Percentiles rank a stretch among this genome's conserved stretches.
Evolutionary conservation across 2,329 filamentous ascomycete species (phyloP).

Genomic region (Microdochium paspali): DNA sequence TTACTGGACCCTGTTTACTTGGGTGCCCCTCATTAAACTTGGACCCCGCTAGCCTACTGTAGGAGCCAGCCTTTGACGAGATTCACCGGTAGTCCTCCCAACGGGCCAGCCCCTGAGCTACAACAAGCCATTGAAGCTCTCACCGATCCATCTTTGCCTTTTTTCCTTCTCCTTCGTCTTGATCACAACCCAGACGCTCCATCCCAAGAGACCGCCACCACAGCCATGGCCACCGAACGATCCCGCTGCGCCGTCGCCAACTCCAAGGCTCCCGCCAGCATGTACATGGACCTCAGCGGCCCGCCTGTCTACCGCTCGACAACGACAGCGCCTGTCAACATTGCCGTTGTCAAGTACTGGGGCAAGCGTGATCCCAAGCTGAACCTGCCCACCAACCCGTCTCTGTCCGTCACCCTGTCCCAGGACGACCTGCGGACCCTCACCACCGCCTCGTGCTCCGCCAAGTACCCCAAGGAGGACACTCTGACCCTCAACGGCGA

Average conservation of each 20-base stretch:
- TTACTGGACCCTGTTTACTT: background rate
- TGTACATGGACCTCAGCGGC: slow-evolving; percentile 1
- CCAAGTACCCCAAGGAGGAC: slow-evolving; percentile 55
- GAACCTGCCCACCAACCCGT: slow-evolving; percentile 97
- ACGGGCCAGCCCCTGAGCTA: background rate
- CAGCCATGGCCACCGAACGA: background rate
- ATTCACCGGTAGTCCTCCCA: background rate
- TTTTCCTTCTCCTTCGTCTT: no score
- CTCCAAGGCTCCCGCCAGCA: background rate
- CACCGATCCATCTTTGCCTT: no score
- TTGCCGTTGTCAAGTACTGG: slow-evolving; percentile 99
- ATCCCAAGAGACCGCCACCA: background rate
- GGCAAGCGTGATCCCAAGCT: slow-evolving; percentile 90
- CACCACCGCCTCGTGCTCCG: slow-evolving; percentile 87
- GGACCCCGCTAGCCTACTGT: background rate
- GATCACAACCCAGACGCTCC: background rate
- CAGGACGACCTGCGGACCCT: slow-evolving; percentile 90
- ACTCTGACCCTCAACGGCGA: slow-evolving; percentile 77
- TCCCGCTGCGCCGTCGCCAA: background rate
- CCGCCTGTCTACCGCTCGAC: slow-evolving; percentile 70
- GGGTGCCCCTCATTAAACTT: slow-evolving; percentile 1
- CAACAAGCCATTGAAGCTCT: background rate
- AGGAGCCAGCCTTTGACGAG: background rate
- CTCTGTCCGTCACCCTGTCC: slow-evolving; percentile 90
- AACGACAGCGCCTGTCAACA: slow-evolving; percentile 96